Percentiles rank a stretch among this genome's conserved stretches.
Conservation (phyloP, 768 basidiomycete genomes). For the Phanerodontia chrysosporium region DNA sequence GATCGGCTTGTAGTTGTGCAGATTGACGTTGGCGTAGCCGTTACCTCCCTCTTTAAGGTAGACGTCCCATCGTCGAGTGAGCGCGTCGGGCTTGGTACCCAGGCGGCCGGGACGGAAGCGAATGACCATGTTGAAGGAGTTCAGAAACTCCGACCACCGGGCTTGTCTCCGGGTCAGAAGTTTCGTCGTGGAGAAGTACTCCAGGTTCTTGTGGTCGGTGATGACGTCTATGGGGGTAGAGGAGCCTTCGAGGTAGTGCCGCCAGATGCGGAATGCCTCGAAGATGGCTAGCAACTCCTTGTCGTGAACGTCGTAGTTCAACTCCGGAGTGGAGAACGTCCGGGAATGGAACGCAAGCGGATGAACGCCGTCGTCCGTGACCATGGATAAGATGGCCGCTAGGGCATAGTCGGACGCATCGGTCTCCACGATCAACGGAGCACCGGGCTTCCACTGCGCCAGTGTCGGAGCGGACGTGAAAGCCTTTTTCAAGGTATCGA, state of each 20-base stretch:
- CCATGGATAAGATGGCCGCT: constrained; percentile 15
- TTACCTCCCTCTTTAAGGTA: constrained; percentile 21
- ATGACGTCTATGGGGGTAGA: constrained; percentile 17
- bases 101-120: constrained; percentile 29
- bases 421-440: constrained; percentile 15
- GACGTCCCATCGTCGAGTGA: constrained; percentile 21
- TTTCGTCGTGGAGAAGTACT: constrained; percentile 31
- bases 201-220: constrained; percentile 35
- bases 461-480: constrained; percentile 21
- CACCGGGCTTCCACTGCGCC: constrained; percentile 14
- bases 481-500: constrained; percentile 24
- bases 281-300: constrained; percentile 48
- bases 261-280: constrained; percentile 23
- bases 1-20: constrained; percentile 7
- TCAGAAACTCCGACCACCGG: constrained; percentile 28
- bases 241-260: constrained; percentile 21
- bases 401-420: constrained; percentile 23
- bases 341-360: constrained; percentile 30
- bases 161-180: constrained; percentile 33
- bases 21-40: constrained; percentile 2
- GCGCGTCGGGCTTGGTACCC: constrained; percentile 15
- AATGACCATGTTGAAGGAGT: constrained; percentile 18
- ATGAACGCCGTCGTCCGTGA: constrained; percentile 20
- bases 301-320: constrained; percentile 48
- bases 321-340: constrained; percentile 27